A percentile compares a stretch with the other conserved stretches of the same genome.
phyloP scores from a whole-genome alignment of 2,329 filamentous ascomycete species.

The Trichoderma cornu-damae region DNA sequence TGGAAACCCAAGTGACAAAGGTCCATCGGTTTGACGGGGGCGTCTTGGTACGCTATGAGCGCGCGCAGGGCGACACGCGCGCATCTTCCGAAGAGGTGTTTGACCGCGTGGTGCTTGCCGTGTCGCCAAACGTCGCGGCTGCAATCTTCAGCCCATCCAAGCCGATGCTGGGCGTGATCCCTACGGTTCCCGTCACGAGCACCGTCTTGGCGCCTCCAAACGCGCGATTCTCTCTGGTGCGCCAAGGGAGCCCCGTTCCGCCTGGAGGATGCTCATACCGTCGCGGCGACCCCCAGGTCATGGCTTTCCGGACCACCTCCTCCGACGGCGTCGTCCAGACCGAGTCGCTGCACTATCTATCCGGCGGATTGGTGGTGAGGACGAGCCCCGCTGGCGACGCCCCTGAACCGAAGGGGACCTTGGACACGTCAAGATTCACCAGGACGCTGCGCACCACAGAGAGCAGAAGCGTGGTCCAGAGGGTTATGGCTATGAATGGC shows the following conservation, averaged over 20 bases:
- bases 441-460: constrained; percentile 47
- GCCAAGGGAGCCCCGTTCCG: constrained; percentile 22
- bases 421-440: constrained; percentile 47
- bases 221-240: constrained; percentile 24
- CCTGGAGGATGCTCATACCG: constrained; percentile 17
- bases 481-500: constrained; percentile 35
- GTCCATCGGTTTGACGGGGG: constrained; percentile 25
- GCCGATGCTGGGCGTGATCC: constrained; percentile 38
- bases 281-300: constrained; percentile 27
- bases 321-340: constrained; percentile 33
- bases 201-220: constrained; percentile 34
- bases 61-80: neutral
- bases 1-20: constrained; percentile 36
- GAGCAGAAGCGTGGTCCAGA: constrained; percentile 44
- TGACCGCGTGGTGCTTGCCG: constrained; percentile 49
- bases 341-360: constrained; percentile 49
- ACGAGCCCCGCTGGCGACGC: constrained; percentile 42
- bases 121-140: constrained; percentile 49
- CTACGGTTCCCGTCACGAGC: constrained; percentile 45
- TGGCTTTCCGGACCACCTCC: constrained; percentile 36
- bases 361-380: constrained; percentile 47
- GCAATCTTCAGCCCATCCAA: constrained; percentile 42
- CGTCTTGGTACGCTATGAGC: neutral
- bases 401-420: constrained; percentile 35
- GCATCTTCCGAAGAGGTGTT: constrained; percentile 35